Conservation (phyloP, 345 rosid species). For the Cardamine occulta region DNA sequence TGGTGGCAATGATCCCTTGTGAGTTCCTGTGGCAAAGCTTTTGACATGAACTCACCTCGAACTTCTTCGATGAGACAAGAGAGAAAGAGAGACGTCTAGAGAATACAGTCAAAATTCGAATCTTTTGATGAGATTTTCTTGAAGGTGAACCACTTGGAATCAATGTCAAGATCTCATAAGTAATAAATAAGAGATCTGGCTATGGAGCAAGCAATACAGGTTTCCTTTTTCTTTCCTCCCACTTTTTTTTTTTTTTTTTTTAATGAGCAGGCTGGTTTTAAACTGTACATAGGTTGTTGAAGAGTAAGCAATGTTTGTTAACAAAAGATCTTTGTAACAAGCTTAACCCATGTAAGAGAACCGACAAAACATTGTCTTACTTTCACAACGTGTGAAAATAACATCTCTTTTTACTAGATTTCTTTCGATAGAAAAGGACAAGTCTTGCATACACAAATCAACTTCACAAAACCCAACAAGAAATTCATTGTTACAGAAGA, state of each 20-base stretch:
- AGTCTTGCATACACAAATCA: neutral
- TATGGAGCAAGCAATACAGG: constrained; percentile 45
- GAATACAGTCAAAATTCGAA: constrained; percentile 18
- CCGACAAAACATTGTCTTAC: constrained; percentile 22
- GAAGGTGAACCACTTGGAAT: constrained; percentile 46
- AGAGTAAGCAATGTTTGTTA: constrained; percentile 43
- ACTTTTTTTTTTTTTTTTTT: constrained; percentile 1
- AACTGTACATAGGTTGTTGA: constrained; percentile 43
- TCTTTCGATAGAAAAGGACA: neutral
- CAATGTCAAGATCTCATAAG: constrained; percentile 38
- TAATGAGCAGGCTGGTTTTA: constrained; percentile 32
- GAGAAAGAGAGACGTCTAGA: constrained; percentile 19
- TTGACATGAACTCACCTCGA: constrained; percentile 30
- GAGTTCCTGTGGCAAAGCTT: constrained; percentile 31
- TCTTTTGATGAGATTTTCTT: constrained; percentile 28
- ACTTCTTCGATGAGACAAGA: neutral
- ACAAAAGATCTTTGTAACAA: constrained; percentile 44
- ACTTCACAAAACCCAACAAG: constrained; percentile 16
- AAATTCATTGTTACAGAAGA: neutral
- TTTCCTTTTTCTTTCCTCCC: constrained; percentile 34
- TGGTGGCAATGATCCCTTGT: constrained; percentile 39
- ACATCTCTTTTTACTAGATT: neutral
- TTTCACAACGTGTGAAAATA: constrained; percentile 22
- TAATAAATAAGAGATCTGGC: constrained; percentile 42
- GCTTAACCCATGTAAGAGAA: constrained; percentile 35